A percentile compares a stretch with the other conserved stretches of the same genome.
Conservation (phyloP, 169 alveolate genomes). For the Cryptosporidium viatorum region DNA sequence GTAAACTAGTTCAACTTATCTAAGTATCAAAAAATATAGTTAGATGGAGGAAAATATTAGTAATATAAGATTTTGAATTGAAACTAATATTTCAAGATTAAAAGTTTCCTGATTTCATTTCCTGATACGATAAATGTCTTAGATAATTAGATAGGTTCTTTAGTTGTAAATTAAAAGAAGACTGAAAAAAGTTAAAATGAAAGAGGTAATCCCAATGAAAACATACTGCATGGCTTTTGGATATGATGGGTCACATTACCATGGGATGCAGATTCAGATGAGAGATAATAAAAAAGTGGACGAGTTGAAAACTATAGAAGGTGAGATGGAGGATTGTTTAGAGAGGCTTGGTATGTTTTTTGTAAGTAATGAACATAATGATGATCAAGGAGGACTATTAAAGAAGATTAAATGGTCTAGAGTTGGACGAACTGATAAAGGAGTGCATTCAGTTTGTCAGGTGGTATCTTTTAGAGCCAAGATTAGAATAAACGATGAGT, state of each 20-base stretch:
- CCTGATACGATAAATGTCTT: neutral
- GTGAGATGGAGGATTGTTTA: slow-evolving; percentile 47
- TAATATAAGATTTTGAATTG: neutral
- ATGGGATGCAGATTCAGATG: slow-evolving; percentile 86
- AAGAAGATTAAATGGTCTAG: slow-evolving; percentile 83
- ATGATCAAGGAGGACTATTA: slow-evolving; percentile 11
- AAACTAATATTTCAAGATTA: neutral
- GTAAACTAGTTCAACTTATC: neutral
- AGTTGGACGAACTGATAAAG: slow-evolving; percentile 90
- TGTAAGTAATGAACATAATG: neutral
- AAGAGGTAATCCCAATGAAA: slow-evolving; percentile 54
- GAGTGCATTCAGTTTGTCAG: slow-evolving; percentile 81
- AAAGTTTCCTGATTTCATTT: neutral
- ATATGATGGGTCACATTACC: slow-evolving; percentile 84
- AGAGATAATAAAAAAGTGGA: slow-evolving; percentile 62
- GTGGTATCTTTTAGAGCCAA: slow-evolving; percentile 70
- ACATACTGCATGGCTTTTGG: slow-evolving; percentile 81
- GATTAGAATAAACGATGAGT: slow-evolving; percentile 12
- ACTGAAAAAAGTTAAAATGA: neutral
- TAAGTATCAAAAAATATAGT: neutral
- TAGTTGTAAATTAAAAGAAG: no score
- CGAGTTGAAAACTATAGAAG: slow-evolving; percentile 71
- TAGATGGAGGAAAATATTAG: neutral
- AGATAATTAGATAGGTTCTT: neutral
- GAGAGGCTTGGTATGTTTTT: slow-evolving; percentile 11